Conservation (phyloP, 768 basidiomycete species). For the Cystofilobasidium bisporidii region DNA sequence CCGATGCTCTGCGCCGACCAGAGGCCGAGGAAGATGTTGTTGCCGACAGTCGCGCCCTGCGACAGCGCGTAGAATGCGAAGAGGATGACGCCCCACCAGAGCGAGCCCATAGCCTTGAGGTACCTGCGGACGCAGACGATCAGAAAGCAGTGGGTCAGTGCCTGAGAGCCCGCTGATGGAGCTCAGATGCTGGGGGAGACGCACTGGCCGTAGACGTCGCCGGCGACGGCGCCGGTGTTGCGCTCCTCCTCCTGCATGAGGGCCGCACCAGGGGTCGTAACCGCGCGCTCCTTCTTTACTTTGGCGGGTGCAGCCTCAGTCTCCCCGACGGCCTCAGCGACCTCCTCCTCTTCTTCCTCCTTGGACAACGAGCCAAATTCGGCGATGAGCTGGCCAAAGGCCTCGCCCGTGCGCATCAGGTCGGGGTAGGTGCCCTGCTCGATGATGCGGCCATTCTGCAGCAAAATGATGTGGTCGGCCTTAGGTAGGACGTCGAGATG, state of each 20-base stretch:
- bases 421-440: conserved; percentile 57
- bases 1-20: conserved; percentile 55
- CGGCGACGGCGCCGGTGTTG: conserved; percentile 49
- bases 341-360: conserved; percentile 25
- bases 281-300: conserved; percentile 36
- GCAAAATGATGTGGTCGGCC: conserved; percentile 37
- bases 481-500: conserved; percentile 36
- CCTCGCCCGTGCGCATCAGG: conserved; percentile 44
- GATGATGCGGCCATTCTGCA: conserved; percentile 43
- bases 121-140: conserved; percentile 36
- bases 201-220: conserved; percentile 44
- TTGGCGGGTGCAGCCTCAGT: conserved; percentile 32
- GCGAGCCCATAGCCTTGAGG: conserved; percentile 46
- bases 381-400: conserved; percentile 33
- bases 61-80: conserved; percentile 44
- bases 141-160: too few species aligned
- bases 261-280: conserved; percentile 16
- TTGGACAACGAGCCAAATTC: conserved; percentile 22
- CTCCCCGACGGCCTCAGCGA: conserved; percentile 30
- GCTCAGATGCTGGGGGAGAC: background rate
- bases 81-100: conserved; percentile 46
- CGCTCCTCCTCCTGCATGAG: conserved; percentile 54
- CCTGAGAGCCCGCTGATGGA: too few species aligned
- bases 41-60: conserved; percentile 53
- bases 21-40: conserved; percentile 61